Percentiles rank a stretch among this genome's conserved stretches.
Evolutionary conservation across 306 rosid species (phyloP).

Genomic region (Pyrus pyrifolia): DNA sequence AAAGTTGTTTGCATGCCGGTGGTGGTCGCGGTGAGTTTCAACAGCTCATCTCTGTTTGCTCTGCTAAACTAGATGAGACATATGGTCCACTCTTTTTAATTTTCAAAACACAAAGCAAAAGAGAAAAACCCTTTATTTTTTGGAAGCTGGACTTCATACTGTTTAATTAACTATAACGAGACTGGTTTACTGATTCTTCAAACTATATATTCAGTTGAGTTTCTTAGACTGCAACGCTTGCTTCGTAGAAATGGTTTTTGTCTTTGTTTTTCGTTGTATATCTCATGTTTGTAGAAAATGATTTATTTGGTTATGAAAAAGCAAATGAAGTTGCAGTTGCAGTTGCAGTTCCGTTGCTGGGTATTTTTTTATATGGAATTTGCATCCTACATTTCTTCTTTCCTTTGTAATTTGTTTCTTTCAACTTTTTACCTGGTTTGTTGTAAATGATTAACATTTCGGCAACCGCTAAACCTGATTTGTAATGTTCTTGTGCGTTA

Average conservation of each 20-base stretch:
- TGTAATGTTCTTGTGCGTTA: background rate
- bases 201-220: too few relatives aligned
- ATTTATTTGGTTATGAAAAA: background rate
- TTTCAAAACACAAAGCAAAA: background rate
- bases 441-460: background rate
- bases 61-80: background rate
- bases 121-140: background rate
- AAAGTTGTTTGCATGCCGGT: constrained; percentile 71
- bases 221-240: background rate
- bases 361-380: background rate
- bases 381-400: background rate
- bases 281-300: background rate
- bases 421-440: background rate
- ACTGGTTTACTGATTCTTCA: background rate
- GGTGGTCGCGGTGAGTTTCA: constrained; percentile 68
- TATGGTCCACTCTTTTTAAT: too few relatives aligned
- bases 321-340: background rate
- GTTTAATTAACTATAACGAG: background rate
- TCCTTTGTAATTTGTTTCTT: background rate
- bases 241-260: background rate
- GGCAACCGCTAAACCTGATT: background rate
- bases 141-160: background rate
- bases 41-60: background rate
- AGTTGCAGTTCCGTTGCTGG: background rate
- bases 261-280: too few relatives aligned